These are phyloP conservation scores for Coniferiporia weirii DNA, from an alignment of 1,284 basidiomycete species.

Conservation along the genomic window DNA sequence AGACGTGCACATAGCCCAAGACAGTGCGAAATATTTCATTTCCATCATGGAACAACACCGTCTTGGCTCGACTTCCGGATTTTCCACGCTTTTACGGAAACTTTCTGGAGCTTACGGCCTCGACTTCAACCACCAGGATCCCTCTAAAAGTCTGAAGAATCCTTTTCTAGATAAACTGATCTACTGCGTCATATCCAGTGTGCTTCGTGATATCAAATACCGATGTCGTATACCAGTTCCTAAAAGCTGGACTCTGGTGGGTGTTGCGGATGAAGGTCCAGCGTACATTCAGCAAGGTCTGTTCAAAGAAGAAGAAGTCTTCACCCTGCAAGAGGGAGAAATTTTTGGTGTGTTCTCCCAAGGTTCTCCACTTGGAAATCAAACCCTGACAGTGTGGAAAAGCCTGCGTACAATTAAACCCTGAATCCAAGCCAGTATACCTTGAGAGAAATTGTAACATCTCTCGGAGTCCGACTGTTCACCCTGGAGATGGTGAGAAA, in stretches of 20 bases:
- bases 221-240: slow-evolving; percentile 66
- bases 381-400: background rate
- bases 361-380: background rate
- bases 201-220: slow-evolving; percentile 68
- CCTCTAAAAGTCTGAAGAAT: slow-evolving; percentile 37
- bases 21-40: slow-evolving; percentile 43
- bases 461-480: slow-evolving; percentile 61
- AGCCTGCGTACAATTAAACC: slow-evolving; percentile 53
- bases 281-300: slow-evolving; percentile 45
- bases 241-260: slow-evolving; percentile 61
- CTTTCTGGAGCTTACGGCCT: slow-evolving; percentile 39
- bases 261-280: slow-evolving; percentile 74
- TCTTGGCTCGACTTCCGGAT: slow-evolving; percentile 47
- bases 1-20: slow-evolving; percentile 48
- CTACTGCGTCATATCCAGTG: slow-evolving; percentile 50
- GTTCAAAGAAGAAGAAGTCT: slow-evolving; percentile 40
- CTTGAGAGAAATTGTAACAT: slow-evolving; percentile 55
- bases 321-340: slow-evolving; percentile 43
- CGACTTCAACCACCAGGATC: slow-evolving; percentile 37
- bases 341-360: slow-evolving; percentile 49
- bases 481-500: slow-evolving; percentile 62
- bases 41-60: slow-evolving; percentile 42
- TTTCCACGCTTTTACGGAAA: slow-evolving; percentile 45
- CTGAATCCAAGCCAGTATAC: slow-evolving; percentile 42
- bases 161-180: slow-evolving; percentile 53